Percentiles rank a stretch among this genome's conserved stretches.
Evolutionary conservation across 768 basidiomycete genomes (phyloP).

Genomic region (Kwoniella bestiolae): DNA sequence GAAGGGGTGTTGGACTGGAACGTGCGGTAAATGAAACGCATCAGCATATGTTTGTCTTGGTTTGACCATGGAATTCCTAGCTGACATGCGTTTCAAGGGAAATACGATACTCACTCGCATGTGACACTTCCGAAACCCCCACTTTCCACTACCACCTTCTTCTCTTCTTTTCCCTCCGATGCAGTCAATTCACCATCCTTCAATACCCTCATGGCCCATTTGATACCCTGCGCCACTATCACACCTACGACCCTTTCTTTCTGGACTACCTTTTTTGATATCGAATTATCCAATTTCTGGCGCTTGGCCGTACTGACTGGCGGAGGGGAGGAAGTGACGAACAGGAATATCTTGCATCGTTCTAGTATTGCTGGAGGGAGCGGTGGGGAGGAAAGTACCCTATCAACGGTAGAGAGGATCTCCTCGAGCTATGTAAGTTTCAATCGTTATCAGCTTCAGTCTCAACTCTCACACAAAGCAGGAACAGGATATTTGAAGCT

Average conservation of each 20-base stretch:
- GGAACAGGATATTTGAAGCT: too few species aligned
- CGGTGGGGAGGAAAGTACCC: conserved; percentile 52
- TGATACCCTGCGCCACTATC: conserved; percentile 53
- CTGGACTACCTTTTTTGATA: not conserved
- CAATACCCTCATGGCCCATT: conserved; percentile 50
- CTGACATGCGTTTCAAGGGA: not conserved
- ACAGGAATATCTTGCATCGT: conserved; percentile 53
- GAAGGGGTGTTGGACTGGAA: conserved; percentile 46
- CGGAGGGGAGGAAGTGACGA: conserved; percentile 49
- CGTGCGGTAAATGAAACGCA: not conserved
- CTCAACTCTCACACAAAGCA: too few species aligned
- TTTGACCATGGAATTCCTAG: not conserved
- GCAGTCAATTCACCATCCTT: conserved; percentile 21
- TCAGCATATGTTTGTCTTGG: not conserved
- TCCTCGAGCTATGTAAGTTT: conserved; percentile 45
- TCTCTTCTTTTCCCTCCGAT: not conserved
- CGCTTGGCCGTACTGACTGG: conserved; percentile 27
- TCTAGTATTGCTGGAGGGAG: conserved; percentile 45
- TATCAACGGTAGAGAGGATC: conserved; percentile 52
- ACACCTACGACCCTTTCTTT: conserved; percentile 50
- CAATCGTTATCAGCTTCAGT: conserved; percentile 5
- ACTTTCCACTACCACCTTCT: conserved; percentile 8
- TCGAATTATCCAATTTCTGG: conserved; percentile 9
- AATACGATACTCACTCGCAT: conserved; percentile 48
- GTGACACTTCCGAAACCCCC: conserved; percentile 43